Evolutionary conservation across 2,329 filamentous ascomycete genomes (phyloP), one percentile per base, ranked within the genome.

Genomic region (Penicillium sp.): DNA sequence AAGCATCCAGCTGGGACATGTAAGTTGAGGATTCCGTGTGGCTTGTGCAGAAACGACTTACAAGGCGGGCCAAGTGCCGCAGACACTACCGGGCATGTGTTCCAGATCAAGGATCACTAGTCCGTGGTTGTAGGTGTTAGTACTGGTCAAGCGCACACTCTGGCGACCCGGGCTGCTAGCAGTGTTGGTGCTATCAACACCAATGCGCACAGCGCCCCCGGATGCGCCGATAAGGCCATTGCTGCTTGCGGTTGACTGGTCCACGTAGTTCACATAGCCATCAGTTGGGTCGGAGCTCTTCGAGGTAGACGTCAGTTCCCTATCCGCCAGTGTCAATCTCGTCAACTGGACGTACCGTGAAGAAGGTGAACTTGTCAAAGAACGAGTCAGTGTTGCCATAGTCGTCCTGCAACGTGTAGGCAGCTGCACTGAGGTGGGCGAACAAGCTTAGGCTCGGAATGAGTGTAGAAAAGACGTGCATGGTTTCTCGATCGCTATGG

Each of bases 31-130:
- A 25, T 30, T 21, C 5, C n/a, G 10, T 10, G 5, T 3, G n/a
- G 11, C n/a, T 18, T 14, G 20, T 17, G 13, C 7, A 15, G 33
- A 27, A 37, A 2, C 14, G 9, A 34, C 60, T 56, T 68, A 86
- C 62, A 86, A 63, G 10, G 84, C 81, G 38, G 85, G 84, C 84
- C 85, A 88, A 15, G 79, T 75, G 15, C 85, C 86, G 50, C 86
- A 89, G 35, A 78, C 70, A 2, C 80, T 80, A 14, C 73, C 75
- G 3, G 86, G 84, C 83, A 89, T 88, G 52, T 89, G 84, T 13
- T 73, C 71, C 36, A 88, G 76, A 59, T 89, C 85, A 15, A 84
- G 72, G 34, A 89, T 80, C 52, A 88, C 80, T 7, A 88, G 74
- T 1, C 83, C 84, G 50, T 81, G 73, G 19, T 73, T 78, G 60